Evolutionary conservation across 495 filamentous ascomycete genomes (phyloP).

Genomic region (Aspergillus baeticus): DNA sequence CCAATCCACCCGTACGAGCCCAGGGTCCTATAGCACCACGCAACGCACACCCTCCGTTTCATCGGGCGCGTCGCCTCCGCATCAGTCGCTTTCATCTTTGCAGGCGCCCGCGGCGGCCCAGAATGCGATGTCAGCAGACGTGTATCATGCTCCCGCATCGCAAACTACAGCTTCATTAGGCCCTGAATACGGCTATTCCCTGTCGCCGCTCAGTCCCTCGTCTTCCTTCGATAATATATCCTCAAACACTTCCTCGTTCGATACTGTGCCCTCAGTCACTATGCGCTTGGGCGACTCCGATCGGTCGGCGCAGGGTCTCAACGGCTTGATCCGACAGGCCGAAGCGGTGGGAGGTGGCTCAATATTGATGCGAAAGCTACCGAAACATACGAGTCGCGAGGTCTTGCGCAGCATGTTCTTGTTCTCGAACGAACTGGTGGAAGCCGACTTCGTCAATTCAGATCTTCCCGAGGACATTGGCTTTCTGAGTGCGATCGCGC

Average conservation of each 20-base stretch:
- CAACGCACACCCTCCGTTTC: slow-evolving; percentile 48
- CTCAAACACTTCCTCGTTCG: not conserved
- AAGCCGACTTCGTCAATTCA: slow-evolving; percentile 65
- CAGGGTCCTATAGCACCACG: slow-evolving; percentile 45
- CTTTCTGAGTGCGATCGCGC: slow-evolving; percentile 71
- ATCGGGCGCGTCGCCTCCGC: slow-evolving; percentile 47
- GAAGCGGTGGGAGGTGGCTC: slow-evolving; percentile 43
- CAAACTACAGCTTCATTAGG: slow-evolving; percentile 41
- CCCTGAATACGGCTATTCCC: slow-evolving; percentile 40
- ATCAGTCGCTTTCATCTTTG: slow-evolving; percentile 36
- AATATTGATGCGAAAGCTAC: slow-evolving; percentile 74
- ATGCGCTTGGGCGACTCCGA: slow-evolving; percentile 50
- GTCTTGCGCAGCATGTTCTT: slow-evolving; percentile 77
- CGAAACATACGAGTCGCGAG: slow-evolving; percentile 69
- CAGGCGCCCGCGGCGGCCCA: slow-evolving; percentile 46
- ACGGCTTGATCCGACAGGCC: slow-evolving; percentile 37
- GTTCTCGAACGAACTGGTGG: slow-evolving; percentile 79
- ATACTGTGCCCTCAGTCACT: slow-evolving; percentile 36
- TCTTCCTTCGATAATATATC: slow-evolving; percentile 37
- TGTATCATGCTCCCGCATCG: slow-evolving; percentile 43
- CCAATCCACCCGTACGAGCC: slow-evolving; percentile 49
- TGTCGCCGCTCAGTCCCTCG: slow-evolving; percentile 45
- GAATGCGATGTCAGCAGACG: slow-evolving; percentile 55
- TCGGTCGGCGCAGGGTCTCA: slow-evolving; percentile 46
- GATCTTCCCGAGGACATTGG: slow-evolving; percentile 69